Conservation (phyloP, 2,329 filamentous ascomycete species). For the Bertia moriformis region DNA sequence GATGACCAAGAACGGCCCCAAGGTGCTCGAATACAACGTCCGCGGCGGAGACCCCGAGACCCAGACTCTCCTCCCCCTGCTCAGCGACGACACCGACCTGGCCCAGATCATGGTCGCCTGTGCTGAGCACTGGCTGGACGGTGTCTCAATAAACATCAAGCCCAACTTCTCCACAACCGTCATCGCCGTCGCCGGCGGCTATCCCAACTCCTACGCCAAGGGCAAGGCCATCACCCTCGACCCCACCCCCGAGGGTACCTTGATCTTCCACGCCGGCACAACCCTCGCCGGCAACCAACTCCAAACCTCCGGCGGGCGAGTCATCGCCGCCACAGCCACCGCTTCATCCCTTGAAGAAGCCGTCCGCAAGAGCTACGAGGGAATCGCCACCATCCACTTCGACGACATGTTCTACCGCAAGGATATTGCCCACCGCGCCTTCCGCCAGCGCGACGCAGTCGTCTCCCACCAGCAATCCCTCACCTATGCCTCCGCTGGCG, state of each 20-base stretch:
- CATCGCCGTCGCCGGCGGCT: slow-evolving; percentile 83
- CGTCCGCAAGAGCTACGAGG: slow-evolving; percentile 75
- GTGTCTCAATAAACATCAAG: slow-evolving; percentile 53
- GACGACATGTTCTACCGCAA: slow-evolving; percentile 82
- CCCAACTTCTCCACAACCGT: slow-evolving; percentile 72
- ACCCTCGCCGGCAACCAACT: slow-evolving; percentile 47
- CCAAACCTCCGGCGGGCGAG: slow-evolving; percentile 70
- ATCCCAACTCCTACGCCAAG: slow-evolving; percentile 75
- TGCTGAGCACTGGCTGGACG: slow-evolving; percentile 58
- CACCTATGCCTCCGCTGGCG: slow-evolving; percentile 85
- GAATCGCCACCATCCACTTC: slow-evolving; percentile 67
- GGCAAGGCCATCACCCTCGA: slow-evolving; percentile 45
- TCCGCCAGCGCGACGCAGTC: slow-evolving; percentile 24
- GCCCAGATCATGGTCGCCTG: slow-evolving; percentile 82
- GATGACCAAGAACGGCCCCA: slow-evolving; percentile 70
- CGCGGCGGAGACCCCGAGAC: slow-evolving; percentile 87
- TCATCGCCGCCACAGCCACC: slow-evolving; percentile 81
- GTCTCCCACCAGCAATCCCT: slow-evolving; percentile 33
- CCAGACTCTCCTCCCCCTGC: slow-evolving; percentile 67
- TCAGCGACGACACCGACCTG: slow-evolving; percentile 67
- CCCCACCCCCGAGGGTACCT: slow-evolving; percentile 31
- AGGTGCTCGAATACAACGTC: slow-evolving; percentile 84
- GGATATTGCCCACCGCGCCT: slow-evolving; percentile 75
- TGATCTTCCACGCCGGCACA: slow-evolving; percentile 90
- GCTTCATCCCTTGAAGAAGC: slow-evolving; percentile 65